Conservation (phyloP, 768 basidiomycete genomes). For the Flagelloscypha sp. region DNA sequence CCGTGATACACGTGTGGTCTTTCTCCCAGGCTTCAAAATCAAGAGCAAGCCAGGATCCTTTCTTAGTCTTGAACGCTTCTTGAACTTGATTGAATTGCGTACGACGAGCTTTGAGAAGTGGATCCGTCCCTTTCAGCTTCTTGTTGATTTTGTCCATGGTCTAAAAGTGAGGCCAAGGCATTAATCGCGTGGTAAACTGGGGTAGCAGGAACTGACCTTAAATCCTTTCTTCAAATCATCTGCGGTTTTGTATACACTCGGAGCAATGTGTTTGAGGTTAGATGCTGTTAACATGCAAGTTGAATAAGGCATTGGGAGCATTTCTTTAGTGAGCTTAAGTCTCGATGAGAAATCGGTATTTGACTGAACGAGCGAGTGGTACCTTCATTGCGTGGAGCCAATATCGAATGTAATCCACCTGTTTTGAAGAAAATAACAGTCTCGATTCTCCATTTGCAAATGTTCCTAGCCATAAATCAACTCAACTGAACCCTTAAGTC, state of each 20-base stretch:
- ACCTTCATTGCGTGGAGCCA: conserved; percentile 75
- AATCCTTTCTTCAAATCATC: conserved; percentile 47
- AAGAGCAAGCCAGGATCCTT: conserved; percentile 66
- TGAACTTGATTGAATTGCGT: conserved; percentile 63
- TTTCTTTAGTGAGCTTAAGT: conserved; percentile 51
- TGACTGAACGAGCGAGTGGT: too few relatives aligned
- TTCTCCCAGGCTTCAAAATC: conserved; percentile 83
- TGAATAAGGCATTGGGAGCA: conserved; percentile 69
- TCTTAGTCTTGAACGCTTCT: conserved; percentile 50
- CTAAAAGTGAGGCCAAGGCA: conserved; percentile 24
- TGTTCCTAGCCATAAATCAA: conserved; percentile 57
- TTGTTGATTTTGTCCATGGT: conserved; percentile 77
- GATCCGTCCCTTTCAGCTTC: conserved; percentile 57
- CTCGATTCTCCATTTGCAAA: conserved; percentile 66
- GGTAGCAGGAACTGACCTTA: conserved; percentile 36
- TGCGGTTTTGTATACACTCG: conserved; percentile 47
- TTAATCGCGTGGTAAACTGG: not conserved
- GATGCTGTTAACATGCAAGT: conserved; percentile 62
- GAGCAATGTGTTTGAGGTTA: conserved; percentile 50
- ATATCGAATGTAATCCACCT: conserved; percentile 79
- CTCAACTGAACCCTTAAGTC: not conserved
- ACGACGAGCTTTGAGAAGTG: conserved; percentile 46
- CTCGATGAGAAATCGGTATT: too few relatives aligned
- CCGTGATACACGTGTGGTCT: conserved; percentile 66
- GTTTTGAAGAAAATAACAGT: conserved; percentile 75